Evolutionary conservation across 768 basidiomycete species (phyloP), one percentile per base, ranked within the genome.

Genomic region (Pleurotus cornucopiae): DNA sequence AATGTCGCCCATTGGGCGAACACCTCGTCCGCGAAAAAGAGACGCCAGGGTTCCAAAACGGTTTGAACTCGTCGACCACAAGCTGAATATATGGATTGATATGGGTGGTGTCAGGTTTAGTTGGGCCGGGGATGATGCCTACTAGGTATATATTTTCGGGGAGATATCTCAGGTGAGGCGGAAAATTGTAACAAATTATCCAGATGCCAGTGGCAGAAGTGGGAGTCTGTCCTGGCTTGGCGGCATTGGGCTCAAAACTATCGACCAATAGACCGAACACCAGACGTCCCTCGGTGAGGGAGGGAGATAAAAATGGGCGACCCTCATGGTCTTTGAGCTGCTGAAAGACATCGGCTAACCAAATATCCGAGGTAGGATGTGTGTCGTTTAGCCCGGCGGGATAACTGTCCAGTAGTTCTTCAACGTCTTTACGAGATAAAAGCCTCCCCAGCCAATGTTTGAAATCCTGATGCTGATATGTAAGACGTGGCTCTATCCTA

Each of bases 131-230:
- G 46, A 54, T 54, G 16, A 54, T 25, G 11, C 53, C 53, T 3
- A 40, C 53, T 11, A 54, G 40, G 23, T 54, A 54, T 16, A 54
- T 39, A 45, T 54, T 49, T 54, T 54, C 38, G 6, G 53, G 53
- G 6, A 41, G 14, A 26, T 54, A 54, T n/a, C 41, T 43, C 2
- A 54, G 18, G 11, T 39, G 23, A 2, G 18, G n/a, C 9, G 53
- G 53, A 45, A 54, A 41, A 25, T 44, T 54, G 9, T 39, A 41
- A 45, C 53, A 54, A 54, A 41, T 5, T 3, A 54, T 18, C 23
- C 39, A 41, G 3, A 54, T 46, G 4, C 34, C 40, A 6, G 39
- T 45, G 4, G 37, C 46, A 1, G 53, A 54, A 16, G 2, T n/a
- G 16, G 13, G 14, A 1, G 40, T 16, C 23, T 26, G 13, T 14